Conservation (phyloP, 768 basidiomycete species). For the Tricholoma matsutake region DNA sequence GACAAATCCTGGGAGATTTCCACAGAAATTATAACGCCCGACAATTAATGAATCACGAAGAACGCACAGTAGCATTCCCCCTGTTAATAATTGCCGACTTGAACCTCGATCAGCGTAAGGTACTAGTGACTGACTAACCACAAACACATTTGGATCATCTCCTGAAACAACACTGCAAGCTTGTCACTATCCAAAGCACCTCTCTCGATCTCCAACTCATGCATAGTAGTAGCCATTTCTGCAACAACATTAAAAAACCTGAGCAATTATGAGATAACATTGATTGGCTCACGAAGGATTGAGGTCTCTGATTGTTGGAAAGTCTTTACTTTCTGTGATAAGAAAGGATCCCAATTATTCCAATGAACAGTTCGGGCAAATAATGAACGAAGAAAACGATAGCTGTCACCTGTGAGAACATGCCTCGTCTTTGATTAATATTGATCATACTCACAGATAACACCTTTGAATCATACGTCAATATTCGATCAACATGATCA, state of each 20-base stretch:
- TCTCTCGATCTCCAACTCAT: conserved; percentile 56
- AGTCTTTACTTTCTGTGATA: conserved; percentile 70
- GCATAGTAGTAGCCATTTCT: conserved; percentile 77
- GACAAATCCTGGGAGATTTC: conserved; percentile 72
- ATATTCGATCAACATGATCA: not conserved
- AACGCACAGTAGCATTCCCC: conserved; percentile 88
- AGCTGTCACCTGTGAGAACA: conserved; percentile 42
- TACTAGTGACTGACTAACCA: conserved; percentile 44
- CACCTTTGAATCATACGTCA: conserved; percentile 43
- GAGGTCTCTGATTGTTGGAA: conserved; percentile 78
- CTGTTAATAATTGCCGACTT: conserved; percentile 33
- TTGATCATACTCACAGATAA: conserved; percentile 53
- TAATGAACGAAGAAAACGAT: conserved; percentile 75
- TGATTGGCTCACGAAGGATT: conserved; percentile 61
- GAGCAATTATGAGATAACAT: conserved; percentile 2
- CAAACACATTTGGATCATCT: conserved; percentile 89
- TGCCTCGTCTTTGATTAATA: not conserved
- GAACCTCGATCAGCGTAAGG: not conserved
- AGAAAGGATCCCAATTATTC: conserved; percentile 82
- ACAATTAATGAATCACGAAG: not conserved
- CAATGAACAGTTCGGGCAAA: conserved; percentile 69
- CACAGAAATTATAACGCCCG: not conserved
- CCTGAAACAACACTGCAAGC: conserved; percentile 64
- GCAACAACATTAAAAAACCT: not conserved
- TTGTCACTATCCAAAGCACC: conserved; percentile 48